Percentiles rank a stretch among this genome's conserved stretches.
These are phyloP conservation scores for Sclerotinia sclerotiorum DNA, from an alignment of 2,329 filamentous ascomycete genomes.

Conservation along the genomic window DNA sequence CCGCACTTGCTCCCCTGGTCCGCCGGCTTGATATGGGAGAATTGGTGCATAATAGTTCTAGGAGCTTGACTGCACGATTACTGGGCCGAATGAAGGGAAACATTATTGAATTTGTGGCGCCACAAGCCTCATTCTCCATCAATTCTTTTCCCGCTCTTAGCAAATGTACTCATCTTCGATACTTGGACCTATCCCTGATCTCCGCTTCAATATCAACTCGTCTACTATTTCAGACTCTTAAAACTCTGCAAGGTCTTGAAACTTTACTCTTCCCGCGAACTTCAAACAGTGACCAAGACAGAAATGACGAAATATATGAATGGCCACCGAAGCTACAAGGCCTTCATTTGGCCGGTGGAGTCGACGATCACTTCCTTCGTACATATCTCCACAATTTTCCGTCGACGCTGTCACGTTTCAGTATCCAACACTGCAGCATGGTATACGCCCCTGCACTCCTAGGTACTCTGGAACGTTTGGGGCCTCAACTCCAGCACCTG, in stretches of 20 bases:
- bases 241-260: slow-evolving; percentile 36
- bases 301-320: slow-evolving; percentile 27
- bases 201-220: slow-evolving; percentile 39
- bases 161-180: slow-evolving; percentile 39
- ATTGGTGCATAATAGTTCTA: slow-evolving; percentile 39
- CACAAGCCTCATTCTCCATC: slow-evolving; percentile 40
- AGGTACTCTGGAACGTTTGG: slow-evolving; percentile 31
- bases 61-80: slow-evolving; percentile 39
- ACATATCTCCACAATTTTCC: slow-evolving; percentile 33
- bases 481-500: slow-evolving; percentile 36
- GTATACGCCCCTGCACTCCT: slow-evolving; percentile 31
- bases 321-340: slow-evolving; percentile 40
- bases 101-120: slow-evolving; percentile 40
- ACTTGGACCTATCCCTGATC: slow-evolving; percentile 40
- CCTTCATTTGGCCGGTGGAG: slow-evolving; percentile 40
- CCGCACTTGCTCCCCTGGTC: slow-evolving; percentile 37
- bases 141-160: slow-evolving; percentile 41
- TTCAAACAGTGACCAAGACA: slow-evolving; percentile 31
- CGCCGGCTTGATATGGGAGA: slow-evolving; percentile 39
- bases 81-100: slow-evolving; percentile 40
- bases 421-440: slow-evolving; percentile 40
- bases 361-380: slow-evolving; percentile 37
- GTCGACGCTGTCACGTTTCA: slow-evolving; percentile 32
- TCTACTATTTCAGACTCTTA: slow-evolving; percentile 39
- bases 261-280: slow-evolving; percentile 40